Base-by-base conservation (phyloP, 163 green algal genomes). In the Picocystis sp. region DNA sequence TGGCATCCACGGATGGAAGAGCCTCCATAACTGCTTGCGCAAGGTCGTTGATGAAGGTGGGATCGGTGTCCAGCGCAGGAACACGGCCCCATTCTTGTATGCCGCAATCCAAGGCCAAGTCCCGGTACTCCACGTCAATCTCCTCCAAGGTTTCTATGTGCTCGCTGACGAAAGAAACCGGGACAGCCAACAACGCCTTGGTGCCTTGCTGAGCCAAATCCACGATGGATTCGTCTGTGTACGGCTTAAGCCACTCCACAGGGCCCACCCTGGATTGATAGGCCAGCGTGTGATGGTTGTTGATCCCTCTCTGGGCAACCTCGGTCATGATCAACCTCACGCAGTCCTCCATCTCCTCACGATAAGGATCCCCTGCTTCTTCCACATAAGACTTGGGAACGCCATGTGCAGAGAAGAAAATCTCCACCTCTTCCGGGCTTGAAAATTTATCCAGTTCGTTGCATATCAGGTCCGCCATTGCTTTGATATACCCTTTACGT, bases 61-160 rank as follows among this genome's bases (percentile, higher is more conserved):
- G 41, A 63, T 97, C 84, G 48, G 77, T 91, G 74, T 90, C 87
- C 1, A 99, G 77, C 19, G 91, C 90, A 1, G 91, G 91, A 41
- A 98, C 91, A n/a, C 91, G 76, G 11, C 84, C 79, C 91, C 91
- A 99, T 33, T 87, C 33, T 51, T 71, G 56, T 21, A 98, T 85
- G 44, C 89, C 89, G 38, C 54, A 76, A 73, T 82, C 78, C 59
- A 87, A 53, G 9, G 87, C 87, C 21, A 95, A 70, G 65, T 95
- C 75, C 29, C 76, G 61, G 62, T 93, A 93, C 75, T 97, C 89
- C 72, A 93, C 82, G 76, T 99, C 91, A 51, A 99, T 99, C 74
- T 99, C 91, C 67, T 99, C 91, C 33, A 99, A 74, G n/a, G 91
- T 99, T 74, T 99, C 91, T 50, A 99, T 99, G 78, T 99, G 91